phyloP scores from a whole-genome alignment of 257 asterid genomes.

The Primulina tabacum region DNA sequence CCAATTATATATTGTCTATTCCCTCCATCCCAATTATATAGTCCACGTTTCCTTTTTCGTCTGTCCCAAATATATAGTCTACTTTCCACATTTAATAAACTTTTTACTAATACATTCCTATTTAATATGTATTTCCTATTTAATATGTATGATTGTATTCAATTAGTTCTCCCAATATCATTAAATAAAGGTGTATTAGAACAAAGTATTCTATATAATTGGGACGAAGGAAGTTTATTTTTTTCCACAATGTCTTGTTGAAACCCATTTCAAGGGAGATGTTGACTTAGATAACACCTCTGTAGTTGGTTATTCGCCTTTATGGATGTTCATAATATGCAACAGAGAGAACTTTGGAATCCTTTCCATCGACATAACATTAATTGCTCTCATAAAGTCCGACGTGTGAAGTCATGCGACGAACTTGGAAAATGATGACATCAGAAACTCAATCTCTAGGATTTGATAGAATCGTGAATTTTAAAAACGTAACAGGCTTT shows the following conservation, averaged over 20 bases:
- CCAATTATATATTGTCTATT: no score
- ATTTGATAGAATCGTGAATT: constrained; percentile 17
- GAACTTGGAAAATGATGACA: not conserved
- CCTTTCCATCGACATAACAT: constrained; percentile 9
- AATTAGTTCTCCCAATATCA: no score
- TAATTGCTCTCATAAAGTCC: not conserved
- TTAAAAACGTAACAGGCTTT: constrained; percentile 14
- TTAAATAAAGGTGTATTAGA: no score
- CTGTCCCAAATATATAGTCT: no score
- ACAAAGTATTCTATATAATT: no score
- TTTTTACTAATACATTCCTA: no score
- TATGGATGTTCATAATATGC: constrained; percentile 13
- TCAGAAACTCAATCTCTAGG: constrained; percentile 18
- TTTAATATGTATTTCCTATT: no score
- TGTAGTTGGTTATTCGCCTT: constrained; percentile 10
- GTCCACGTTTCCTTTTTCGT: no score
- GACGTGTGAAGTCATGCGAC: constrained; percentile 14
- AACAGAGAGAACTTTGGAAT: not conserved
- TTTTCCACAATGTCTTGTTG: not conserved
- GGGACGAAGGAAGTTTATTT: no score
- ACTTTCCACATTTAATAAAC: no score
- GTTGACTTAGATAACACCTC: constrained; percentile 7
- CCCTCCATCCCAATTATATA: not conserved
- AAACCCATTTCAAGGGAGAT: constrained; percentile 17
- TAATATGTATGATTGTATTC: no score